Evolutionary conservation across 352 stramenopile genomes (phyloP).

Genomic region (Phytopythium aichiense): DNA sequence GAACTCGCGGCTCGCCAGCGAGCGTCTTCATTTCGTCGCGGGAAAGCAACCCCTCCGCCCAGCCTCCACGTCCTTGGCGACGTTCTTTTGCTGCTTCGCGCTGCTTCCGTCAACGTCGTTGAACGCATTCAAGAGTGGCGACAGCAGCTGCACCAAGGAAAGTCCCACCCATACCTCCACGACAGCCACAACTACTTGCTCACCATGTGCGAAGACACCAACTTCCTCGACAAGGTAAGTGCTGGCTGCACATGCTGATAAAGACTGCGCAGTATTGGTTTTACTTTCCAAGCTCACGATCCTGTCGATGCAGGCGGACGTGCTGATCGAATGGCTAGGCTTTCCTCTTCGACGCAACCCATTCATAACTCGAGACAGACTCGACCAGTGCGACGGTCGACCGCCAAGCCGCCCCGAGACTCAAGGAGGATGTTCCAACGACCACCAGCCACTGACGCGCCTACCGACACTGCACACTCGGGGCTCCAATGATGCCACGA

Average conservation of each 20-base stretch:
- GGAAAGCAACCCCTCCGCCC: background rate
- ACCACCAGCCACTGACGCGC: background rate
- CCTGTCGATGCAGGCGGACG: conserved; percentile 3
- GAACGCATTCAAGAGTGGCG: conserved; percentile 44
- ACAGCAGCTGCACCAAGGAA: conserved; percentile 24
- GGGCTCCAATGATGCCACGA: background rate
- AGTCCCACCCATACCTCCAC: conserved; percentile 32
- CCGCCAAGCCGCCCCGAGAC: background rate
- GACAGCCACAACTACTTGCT: conserved; percentile 49
- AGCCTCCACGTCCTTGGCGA: conserved; percentile 55
- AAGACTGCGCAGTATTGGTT: background rate
- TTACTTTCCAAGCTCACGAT: background rate
- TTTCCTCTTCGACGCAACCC: conserved; percentile 52
- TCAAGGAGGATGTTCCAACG: background rate
- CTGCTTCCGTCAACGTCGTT: conserved; percentile 54
- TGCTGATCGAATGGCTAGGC: conserved; percentile 48
- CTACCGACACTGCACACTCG: background rate
- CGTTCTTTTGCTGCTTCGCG: conserved; percentile 42
- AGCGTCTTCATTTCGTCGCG: background rate
- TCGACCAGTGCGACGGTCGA: conserved; percentile 23
- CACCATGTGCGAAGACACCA: conserved; percentile 43
- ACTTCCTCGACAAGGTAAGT: conserved; percentile 43
- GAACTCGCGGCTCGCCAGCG: background rate
- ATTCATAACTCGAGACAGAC: conserved; percentile 32
- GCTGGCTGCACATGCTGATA: background rate